A percentile compares a stretch with the other conserved stretches of the same genome.
Conservation (phyloP, 2,329 filamentous ascomycete species). For the Colletotrichum musae region DNA sequence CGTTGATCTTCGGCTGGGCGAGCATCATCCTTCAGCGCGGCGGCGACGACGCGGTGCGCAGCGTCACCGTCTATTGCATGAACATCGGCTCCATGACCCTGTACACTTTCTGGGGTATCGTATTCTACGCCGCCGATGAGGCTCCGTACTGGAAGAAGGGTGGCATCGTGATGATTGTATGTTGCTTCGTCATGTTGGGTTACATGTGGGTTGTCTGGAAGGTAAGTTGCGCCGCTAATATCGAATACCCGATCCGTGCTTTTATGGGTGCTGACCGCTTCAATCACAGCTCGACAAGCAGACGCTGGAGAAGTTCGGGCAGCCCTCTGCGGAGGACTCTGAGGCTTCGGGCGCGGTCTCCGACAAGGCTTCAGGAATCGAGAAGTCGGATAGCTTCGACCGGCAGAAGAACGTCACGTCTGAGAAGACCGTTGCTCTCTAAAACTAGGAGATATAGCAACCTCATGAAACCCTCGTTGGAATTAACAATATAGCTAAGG, state of each 20-base stretch:
- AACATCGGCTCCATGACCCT: conserved; percentile 53
- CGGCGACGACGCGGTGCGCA: conserved; percentile 55
- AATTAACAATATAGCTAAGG: neutral
- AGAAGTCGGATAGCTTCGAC: neutral
- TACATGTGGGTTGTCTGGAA: conserved; percentile 39
- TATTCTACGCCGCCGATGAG: conserved; percentile 53
- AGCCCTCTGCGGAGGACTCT: neutral
- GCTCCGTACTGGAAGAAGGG: conserved; percentile 55
- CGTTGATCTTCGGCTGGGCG: conserved; percentile 57
- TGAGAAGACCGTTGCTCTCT: neutral
- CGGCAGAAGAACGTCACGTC: conserved; percentile 5
- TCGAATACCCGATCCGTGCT: too few species aligned
- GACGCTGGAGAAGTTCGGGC: neutral
- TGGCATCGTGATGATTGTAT: conserved; percentile 51
- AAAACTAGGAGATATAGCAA: neutral
- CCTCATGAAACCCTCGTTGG: neutral
- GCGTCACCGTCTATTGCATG: conserved; percentile 55
- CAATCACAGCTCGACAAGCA: neutral
- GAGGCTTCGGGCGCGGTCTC: neutral
- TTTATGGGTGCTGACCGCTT: neutral
- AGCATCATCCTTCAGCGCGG: conserved; percentile 53
- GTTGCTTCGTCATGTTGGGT: conserved; percentile 32
- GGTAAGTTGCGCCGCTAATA: conserved; percentile 3
- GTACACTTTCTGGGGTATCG: conserved; percentile 58
- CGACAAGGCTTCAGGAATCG: neutral